Evolutionary conservation across 1,284 basidiomycete species (phyloP), one percentile per base, ranked within the genome.

Genomic region (Schizophyllum commune): DNA sequence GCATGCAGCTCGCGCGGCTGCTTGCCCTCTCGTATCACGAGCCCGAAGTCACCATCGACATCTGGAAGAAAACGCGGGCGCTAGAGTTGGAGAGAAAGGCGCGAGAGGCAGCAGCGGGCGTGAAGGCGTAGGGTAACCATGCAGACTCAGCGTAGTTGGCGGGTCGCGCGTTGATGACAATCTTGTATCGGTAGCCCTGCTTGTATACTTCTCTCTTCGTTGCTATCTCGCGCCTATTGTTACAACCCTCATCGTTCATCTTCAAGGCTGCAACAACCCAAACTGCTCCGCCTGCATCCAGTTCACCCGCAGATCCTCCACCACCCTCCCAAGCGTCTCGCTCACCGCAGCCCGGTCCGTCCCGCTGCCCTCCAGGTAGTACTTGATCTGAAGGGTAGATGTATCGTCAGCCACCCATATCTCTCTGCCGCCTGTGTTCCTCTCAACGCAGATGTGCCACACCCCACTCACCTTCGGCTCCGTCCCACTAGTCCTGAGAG

Each of bases 401-500:
- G 55, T 1, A 15, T n/a, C 11, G 9, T 56, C 17, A 39, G 54
- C 32, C 53, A 11, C 4, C 13, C 19, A 55, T 7, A 22, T 8
- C 6, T 54, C n/a, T 51, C 47, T 11, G 47, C 47, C 47, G 11
- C 47, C n/a, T 51, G 11, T 51, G 47, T 51, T 51, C 11, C n/a
- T n/a, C n/a, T n/a, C n/a, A n/a, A 51, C 47, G n/a, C 11, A 51
- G 47, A 51, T 51, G 11, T 11, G n/a, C 47, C 47, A 11, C 9
- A 61, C 1, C 21, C 52, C 39, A 47, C 68, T 55, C 68, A 88
- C 89, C 83, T 94, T 94, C 0, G 92, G 92, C 68, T 94, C 92
- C 7, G 92, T 94, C 11, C 92, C 92, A 67, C 89, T 91, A 33
- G 90, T 93, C 63, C 91, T 90, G 58, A 81, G 80, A 1, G 89